A percentile compares a stretch with the other conserved stretches of the same genome.
Evolutionary conservation across 164 flowering plant genomes (phyloP).

Genomic region (Dillenia turbinata): DNA sequence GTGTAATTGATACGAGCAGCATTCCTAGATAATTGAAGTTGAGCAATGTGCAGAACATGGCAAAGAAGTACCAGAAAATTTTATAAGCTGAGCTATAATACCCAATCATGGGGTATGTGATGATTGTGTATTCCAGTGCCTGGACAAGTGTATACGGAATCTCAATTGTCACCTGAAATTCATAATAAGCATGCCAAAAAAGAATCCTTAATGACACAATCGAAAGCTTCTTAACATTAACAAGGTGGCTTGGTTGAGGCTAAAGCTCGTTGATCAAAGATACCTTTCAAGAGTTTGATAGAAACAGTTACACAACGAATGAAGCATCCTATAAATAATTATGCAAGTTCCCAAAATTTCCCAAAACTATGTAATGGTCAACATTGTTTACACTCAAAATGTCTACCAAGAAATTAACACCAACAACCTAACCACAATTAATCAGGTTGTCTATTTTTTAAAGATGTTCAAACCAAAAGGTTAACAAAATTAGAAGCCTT

Average conservation of each 20-base stretch:
- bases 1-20: conserved; percentile 46
- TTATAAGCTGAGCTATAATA: conserved; percentile 36
- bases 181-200: background rate
- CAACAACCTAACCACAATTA: too few relatives aligned
- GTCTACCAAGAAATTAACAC: too few relatives aligned
- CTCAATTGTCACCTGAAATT: conserved; percentile 44
- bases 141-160: conserved; percentile 37
- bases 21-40: conserved; percentile 46
- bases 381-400: too few relatives aligned
- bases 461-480: background rate
- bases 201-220: too few relatives aligned
- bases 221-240: too few relatives aligned
- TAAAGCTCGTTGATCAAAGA: too few relatives aligned
- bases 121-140: conserved; percentile 19
- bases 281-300: too few relatives aligned
- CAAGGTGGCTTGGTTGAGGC: too few relatives aligned
- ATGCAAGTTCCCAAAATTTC: too few relatives aligned
- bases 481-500: background rate
- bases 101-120: conserved; percentile 51
- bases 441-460: background rate
- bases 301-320: too few relatives aligned
- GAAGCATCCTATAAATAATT: too few relatives aligned
- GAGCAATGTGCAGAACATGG: conserved; percentile 35
- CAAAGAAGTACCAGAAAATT: conserved; percentile 41
- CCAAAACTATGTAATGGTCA: too few relatives aligned